These are phyloP conservation scores for Termitomyces sp. DNA, from an alignment of 768 basidiomycete genomes.

Conservation along the genomic window DNA sequence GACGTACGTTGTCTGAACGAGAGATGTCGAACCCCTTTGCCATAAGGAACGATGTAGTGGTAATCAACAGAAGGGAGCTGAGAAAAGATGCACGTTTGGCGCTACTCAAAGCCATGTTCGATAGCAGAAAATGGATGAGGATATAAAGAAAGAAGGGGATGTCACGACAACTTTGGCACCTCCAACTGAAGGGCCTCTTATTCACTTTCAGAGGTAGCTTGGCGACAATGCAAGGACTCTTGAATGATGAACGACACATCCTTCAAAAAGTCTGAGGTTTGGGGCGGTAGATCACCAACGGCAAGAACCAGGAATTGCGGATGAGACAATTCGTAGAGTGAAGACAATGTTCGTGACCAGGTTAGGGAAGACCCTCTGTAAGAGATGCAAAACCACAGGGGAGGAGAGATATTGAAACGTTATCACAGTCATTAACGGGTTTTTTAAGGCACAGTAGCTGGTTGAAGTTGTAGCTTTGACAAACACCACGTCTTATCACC, in stretches of 20 bases:
- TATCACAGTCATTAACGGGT: no score
- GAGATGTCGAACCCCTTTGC: slow-evolving; percentile 27
- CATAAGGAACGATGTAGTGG: slow-evolving; percentile 1
- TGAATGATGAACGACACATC: slow-evolving; percentile 6
- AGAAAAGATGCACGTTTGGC: neutral
- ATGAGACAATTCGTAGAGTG: neutral
- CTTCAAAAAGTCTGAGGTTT: neutral
- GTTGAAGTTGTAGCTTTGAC: neutral
- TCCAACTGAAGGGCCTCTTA: slow-evolving; percentile 3
- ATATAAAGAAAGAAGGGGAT: neutral
- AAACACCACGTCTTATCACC: neutral
- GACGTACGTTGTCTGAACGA: slow-evolving; percentile 31
- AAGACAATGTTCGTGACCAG: neutral
- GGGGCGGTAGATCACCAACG: neutral
- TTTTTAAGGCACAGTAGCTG: neutral
- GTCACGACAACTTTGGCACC: neutral
- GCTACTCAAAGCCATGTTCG: slow-evolving; percentile 5
- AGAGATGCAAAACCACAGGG: neutral
- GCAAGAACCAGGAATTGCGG: neutral
- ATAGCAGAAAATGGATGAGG: neutral
- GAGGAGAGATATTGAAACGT: neutral
- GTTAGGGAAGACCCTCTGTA: slow-evolving; percentile 1
- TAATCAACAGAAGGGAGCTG: neutral
- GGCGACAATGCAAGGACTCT: slow-evolving; percentile 2
- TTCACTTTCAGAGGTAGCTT: neutral